Base-by-base conservation (phyloP, 2,329 filamentous ascomycete species). In the Fusarium bulbicola region DNA sequence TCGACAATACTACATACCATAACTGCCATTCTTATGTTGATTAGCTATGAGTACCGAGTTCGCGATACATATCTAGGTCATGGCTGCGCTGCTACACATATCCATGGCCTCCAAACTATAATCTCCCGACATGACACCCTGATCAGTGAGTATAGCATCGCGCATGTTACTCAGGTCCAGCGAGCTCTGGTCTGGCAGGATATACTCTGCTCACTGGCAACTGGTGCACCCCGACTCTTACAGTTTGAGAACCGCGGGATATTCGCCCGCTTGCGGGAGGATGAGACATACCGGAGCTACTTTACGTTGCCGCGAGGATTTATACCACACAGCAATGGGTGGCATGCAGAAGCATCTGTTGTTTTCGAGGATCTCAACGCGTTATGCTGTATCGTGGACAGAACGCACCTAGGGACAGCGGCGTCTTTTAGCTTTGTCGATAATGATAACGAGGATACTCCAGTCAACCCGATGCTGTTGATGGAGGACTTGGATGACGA, bases 141-240 rank as follows among this genome's bases (percentile, higher is more conserved):
- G 6, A 2, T 12, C 12, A 24, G 39, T 7, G 28, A 15, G 7
- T 18, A 24, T 14, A 47, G 7, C 8, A 11, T 18, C 15, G 8
- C 8, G 7, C 21, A 14, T 3, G 10, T 53, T 9, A 16, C 39
- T 10, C 30, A 34, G 15, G 37, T 66, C 4, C 53, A 67, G 18
- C 53, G 64, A 7, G 64, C 64, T 7, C 46, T 67, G 16, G 43
- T 42, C 1, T 67, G 64, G 64, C 64, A 67, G 24, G 64, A 67
- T 10, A 67, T 67, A 18, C 47, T 61, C 3, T 53, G 46, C 36
- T 67, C 64, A 3, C 36, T 67, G 10, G 46, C 53, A 21, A 67
- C 53, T 9, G 40, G 64, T 11, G 36, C 24, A 1, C 63, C 46
- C 3, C 45, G 63, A 7, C 40, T 67, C 1, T 24, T 67, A 0